Percentiles rank a stretch among this genome's conserved stretches.
Evolutionary conservation across 2,329 filamentous ascomycete genomes (phyloP).

Genomic region (Alternaria triticina): DNA sequence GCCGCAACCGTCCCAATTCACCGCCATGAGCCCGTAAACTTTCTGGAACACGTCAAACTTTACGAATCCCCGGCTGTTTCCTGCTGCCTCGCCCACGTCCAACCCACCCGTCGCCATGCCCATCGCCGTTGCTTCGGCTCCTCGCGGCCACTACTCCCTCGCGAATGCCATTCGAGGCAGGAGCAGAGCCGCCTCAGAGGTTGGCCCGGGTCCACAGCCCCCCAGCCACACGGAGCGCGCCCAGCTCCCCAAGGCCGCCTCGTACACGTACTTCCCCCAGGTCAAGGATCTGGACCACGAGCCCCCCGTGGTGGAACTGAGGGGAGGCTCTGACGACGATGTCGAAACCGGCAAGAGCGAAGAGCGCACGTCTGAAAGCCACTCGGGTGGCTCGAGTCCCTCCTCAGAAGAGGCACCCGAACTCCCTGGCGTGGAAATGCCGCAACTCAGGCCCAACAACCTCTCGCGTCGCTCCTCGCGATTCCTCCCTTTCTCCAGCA

Average conservation of each 20-base stretch:
- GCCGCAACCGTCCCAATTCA: slow-evolving; percentile 19
- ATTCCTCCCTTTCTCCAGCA: slow-evolving; percentile 44
- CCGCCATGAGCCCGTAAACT: slow-evolving; percentile 29
- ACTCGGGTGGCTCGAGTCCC: slow-evolving; percentile 54
- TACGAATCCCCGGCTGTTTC: neutral
- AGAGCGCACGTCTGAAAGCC: slow-evolving; percentile 47
- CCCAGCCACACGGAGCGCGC: slow-evolving; percentile 31
- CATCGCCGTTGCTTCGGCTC: slow-evolving; percentile 38
- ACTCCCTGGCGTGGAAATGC: slow-evolving; percentile 34
- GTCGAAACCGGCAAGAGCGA: slow-evolving; percentile 31
- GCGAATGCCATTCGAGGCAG: slow-evolving; percentile 39
- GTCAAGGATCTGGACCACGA: slow-evolving; percentile 47
- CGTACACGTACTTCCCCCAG: slow-evolving; percentile 50
- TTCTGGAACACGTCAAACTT: slow-evolving; percentile 2
- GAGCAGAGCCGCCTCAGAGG: slow-evolving; percentile 43
- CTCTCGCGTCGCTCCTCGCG: slow-evolving; percentile 44
- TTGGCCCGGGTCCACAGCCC: slow-evolving; percentile 28
- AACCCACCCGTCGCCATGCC: slow-evolving; percentile 35
- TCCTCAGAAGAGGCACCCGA: slow-evolving; percentile 48
- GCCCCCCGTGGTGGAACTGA: slow-evolving; percentile 35
- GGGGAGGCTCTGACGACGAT: slow-evolving; percentile 43
- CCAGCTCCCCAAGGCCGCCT: slow-evolving; percentile 48
- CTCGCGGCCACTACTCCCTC: slow-evolving; percentile 39
- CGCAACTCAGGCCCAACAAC: slow-evolving; percentile 39
- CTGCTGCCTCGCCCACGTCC: neutral